These are phyloP conservation scores for Pseudozyma flocculosa DNA, from an alignment of 1,284 basidiomycete genomes.

Conservation along the genomic window DNA sequence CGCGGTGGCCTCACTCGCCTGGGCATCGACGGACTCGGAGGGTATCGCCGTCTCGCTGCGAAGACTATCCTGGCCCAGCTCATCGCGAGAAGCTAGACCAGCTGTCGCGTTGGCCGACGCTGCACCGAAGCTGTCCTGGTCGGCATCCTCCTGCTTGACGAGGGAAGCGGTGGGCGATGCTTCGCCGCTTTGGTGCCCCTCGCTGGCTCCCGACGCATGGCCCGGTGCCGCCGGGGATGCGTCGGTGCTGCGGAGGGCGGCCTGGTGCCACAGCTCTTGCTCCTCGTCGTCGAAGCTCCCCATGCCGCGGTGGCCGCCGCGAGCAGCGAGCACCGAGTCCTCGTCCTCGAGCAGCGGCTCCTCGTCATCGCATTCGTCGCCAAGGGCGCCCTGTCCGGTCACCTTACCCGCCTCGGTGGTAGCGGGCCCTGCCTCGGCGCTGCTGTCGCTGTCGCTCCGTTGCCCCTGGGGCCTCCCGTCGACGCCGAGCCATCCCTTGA, in stretches of 20 bases:
- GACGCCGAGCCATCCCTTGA: constrained; percentile 42
- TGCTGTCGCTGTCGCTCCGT: too few relatives aligned
- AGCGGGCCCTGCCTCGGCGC: too few relatives aligned
- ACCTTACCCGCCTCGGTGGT: not conserved
- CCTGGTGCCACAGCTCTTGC: constrained; percentile 58
- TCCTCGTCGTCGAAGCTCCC: constrained; percentile 1
- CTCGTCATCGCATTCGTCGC: not conserved
- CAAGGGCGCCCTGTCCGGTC: not conserved
- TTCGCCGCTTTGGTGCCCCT: too few relatives aligned
- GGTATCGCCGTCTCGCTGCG: constrained; percentile 22
- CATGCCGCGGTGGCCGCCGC: not conserved
- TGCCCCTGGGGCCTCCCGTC: too few relatives aligned
- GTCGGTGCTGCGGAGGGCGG: not conserved
- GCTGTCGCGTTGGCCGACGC: too few relatives aligned
- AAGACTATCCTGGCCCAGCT: too few relatives aligned
- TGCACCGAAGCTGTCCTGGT: too few relatives aligned
- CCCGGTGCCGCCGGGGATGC: too few relatives aligned
- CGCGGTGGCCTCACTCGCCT: too few relatives aligned
- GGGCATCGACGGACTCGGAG: too few relatives aligned
- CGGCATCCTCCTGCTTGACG: constrained; percentile 51
- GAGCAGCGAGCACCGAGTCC: not conserved
- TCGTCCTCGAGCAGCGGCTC: not conserved
- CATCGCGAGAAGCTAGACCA: too few relatives aligned
- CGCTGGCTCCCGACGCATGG: too few relatives aligned
- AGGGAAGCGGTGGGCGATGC: constrained; percentile 36